Percentiles rank a stretch among this genome's conserved stretches.
These are phyloP conservation scores for Crithidia acanthocephali DNA, from an alignment of 208 protist genomes.

Conservation along the genomic window DNA sequence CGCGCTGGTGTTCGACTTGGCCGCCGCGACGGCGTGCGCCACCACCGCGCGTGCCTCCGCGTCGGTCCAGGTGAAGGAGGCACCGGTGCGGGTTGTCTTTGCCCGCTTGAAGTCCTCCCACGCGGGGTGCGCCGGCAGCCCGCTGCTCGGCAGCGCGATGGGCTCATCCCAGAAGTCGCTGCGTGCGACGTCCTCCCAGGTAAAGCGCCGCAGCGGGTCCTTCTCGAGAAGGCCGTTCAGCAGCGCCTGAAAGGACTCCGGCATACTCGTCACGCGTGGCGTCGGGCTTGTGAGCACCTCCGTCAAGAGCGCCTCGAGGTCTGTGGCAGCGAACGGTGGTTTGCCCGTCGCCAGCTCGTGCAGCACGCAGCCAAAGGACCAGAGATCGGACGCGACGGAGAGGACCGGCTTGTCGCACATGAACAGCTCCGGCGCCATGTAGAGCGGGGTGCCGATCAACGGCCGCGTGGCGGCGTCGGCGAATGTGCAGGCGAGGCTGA, in stretches of 20 bases:
- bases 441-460: slow-evolving; percentile 86
- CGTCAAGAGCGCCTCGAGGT: slow-evolving; percentile 92
- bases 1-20: slow-evolving; percentile 36
- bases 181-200: slow-evolving; percentile 78
- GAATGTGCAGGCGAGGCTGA: slow-evolving; percentile 85
- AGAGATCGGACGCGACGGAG: slow-evolving; percentile 94
- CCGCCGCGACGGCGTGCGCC: slow-evolving; percentile 36
- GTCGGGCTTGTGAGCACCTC: slow-evolving; percentile 76
- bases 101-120: slow-evolving; percentile 60
- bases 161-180: slow-evolving; percentile 85
- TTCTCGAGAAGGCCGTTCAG: slow-evolving; percentile 79
- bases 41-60: slow-evolving; percentile 38
- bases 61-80: slow-evolving; percentile 30
- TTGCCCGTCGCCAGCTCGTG: slow-evolving; percentile 90
- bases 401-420: slow-evolving; percentile 51
- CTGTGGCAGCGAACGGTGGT: slow-evolving; percentile 95
- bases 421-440: slow-evolving; percentile 96
- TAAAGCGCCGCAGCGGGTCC: slow-evolving; percentile 74
- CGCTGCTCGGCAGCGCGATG: slow-evolving; percentile 28
- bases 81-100: slow-evolving; percentile 4
- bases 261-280: slow-evolving; percentile 38
- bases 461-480: slow-evolving; percentile 28
- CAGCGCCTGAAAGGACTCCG: slow-evolving; percentile 71
- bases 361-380: slow-evolving; percentile 94
- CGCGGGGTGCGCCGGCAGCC: slow-evolving; percentile 59